These are phyloP conservation scores for Populus alba DNA, from an alignment of 345 rosid species.

Conservation along the genomic window DNA sequence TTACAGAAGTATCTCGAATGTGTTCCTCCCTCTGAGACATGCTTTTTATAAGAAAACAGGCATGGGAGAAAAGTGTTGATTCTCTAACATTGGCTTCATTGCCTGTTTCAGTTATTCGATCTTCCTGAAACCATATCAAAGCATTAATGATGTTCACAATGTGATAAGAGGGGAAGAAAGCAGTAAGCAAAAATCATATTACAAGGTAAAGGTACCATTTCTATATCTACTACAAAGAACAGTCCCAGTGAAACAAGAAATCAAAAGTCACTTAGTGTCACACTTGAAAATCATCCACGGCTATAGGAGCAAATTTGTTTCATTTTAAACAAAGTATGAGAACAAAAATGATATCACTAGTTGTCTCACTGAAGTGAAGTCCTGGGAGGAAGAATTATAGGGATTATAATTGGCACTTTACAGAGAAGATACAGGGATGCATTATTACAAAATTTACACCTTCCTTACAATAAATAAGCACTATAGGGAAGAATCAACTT, in stretches of 20 bases:
- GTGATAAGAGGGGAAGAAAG: slow-evolving; percentile 15
- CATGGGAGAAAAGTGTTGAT: slow-evolving; percentile 71
- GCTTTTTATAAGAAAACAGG: slow-evolving; percentile 87
- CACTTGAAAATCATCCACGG: neutral
- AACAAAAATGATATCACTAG: neutral
- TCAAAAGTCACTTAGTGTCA: neutral
- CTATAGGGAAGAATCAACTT: neutral
- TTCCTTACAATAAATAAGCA: neutral
- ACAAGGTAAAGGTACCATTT: slow-evolving; percentile 1
- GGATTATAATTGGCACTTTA: neutral
- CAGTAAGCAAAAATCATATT: slow-evolving; percentile 3
- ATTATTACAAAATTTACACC: neutral
- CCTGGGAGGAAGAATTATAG: neutral
- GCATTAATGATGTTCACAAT: slow-evolving; percentile 14
- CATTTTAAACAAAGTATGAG: neutral
- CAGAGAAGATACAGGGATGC: neutral
- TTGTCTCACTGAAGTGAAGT: neutral
- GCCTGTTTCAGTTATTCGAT: slow-evolving; percentile 71
- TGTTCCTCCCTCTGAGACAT: slow-evolving; percentile 97
- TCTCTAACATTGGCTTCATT: slow-evolving; percentile 79
- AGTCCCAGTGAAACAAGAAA: neutral
- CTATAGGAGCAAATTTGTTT: neutral
- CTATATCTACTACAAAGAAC: neutral
- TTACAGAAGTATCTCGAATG: slow-evolving; percentile 78
- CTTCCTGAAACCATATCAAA: slow-evolving; percentile 70